phyloP scores from a whole-genome alignment of 257 asterid species.

The Galeopsis tetrahit region DNA sequence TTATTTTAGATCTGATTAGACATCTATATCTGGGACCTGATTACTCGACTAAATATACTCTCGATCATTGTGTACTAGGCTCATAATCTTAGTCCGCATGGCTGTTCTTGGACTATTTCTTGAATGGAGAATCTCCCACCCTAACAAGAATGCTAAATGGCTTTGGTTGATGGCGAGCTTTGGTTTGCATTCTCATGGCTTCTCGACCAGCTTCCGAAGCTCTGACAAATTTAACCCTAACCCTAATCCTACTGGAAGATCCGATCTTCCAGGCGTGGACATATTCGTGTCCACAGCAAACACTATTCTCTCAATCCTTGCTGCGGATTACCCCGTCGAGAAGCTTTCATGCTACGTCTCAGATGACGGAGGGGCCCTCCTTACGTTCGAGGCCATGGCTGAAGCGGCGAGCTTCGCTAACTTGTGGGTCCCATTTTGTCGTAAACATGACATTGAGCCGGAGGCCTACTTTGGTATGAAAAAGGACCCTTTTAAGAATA shows the following conservation, averaged over 20 bases:
- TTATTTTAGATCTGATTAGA: too few relatives aligned
- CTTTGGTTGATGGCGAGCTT: constrained; percentile 78
- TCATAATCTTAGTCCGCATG: constrained; percentile 63
- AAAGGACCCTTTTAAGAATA: constrained; percentile 74
- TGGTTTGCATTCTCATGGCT: constrained; percentile 92
- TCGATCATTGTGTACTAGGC: constrained; percentile 42
- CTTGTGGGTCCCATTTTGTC: constrained; percentile 82
- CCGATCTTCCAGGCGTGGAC: constrained; percentile 82
- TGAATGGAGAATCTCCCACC: constrained; percentile 66
- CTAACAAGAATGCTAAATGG: constrained; percentile 78
- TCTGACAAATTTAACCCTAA: constrained; percentile 78
- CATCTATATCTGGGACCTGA: too few relatives aligned
- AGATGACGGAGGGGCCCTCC: constrained; percentile 83
- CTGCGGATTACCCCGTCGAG: constrained; percentile 77
- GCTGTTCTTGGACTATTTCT: constrained; percentile 67
- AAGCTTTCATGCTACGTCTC: constrained; percentile 81
- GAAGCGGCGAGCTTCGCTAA: constrained; percentile 88
- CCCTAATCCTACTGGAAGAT: constrained; percentile 69
- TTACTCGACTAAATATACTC: not conserved
- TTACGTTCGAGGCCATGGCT: constrained; percentile 88
- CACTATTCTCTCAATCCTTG: constrained; percentile 78
- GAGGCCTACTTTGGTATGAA: constrained; percentile 71
- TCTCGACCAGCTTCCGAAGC: constrained; percentile 84
- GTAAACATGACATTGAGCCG: constrained; percentile 67
- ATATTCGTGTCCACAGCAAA: constrained; percentile 80